phyloP scores from a whole-genome alignment of 2,329 filamentous ascomycete genomes.

The Pseudodiploospora longispora region DNA sequence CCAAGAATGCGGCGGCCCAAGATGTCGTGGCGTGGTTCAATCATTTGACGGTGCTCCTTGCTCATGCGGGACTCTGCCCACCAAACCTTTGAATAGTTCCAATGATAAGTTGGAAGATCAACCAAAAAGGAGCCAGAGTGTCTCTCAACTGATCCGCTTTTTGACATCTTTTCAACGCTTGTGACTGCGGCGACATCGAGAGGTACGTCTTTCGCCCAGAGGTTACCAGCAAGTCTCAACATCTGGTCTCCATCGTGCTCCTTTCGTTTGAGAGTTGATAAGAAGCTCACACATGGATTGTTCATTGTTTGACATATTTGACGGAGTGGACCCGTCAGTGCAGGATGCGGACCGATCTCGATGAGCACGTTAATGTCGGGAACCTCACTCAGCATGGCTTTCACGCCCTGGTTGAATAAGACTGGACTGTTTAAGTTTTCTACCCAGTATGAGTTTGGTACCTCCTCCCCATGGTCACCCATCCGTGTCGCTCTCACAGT shows the following conservation, averaged over 20 bases:
- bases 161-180: constrained; percentile 3
- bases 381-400: constrained; percentile 8
- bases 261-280: constrained; percentile 33
- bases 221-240: constrained; percentile 27
- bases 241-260: constrained; percentile 27
- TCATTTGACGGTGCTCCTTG: constrained; percentile 30
- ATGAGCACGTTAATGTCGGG: constrained; percentile 21
- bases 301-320: constrained; percentile 35
- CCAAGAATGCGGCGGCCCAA: constrained; percentile 26
- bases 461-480: not conserved
- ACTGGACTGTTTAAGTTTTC: constrained; percentile 28
- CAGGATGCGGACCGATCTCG: constrained; percentile 42
- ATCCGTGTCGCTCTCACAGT: too few relatives aligned
- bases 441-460: constrained; percentile 23
- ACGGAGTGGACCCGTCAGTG: constrained; percentile 38
- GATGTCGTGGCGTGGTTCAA: constrained; percentile 30
- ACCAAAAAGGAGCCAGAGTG: constrained; percentile 1
- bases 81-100: constrained; percentile 21
- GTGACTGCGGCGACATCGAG: constrained; percentile 27
- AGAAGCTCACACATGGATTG: not conserved
- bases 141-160: constrained; percentile 5
- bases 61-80: constrained; percentile 18
- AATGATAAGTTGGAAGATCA: constrained; percentile 23
- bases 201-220: constrained; percentile 33
- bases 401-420: constrained; percentile 22